Evolutionary conservation across 2,329 filamentous ascomycete species (phyloP), one percentile per base, ranked within the genome.

Genomic region (Exophiala sp.): DNA sequence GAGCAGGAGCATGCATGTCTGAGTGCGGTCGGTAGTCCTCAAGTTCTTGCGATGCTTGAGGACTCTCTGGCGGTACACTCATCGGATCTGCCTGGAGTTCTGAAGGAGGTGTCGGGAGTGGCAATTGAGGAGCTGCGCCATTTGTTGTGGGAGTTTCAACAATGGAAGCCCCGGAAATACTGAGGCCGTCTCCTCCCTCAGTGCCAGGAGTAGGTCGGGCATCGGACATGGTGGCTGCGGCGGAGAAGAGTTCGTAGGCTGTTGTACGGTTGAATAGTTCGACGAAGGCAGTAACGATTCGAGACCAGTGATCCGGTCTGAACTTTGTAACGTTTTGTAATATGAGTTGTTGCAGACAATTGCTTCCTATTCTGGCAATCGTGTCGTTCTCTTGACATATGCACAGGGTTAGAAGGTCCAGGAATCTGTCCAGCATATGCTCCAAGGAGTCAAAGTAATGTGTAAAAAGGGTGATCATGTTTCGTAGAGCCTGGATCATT

Each of bases 311-410:
- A 50, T 87, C 83, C 1, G 84, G 78, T 18, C 81, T 84, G 71
- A 99, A 96, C 69, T 97, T 97, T 57, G 83, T 85, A 8, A 99
- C 94, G 63, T 99, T 99, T 68, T 97, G 92, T 40, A 99, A 72
- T 55, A 99, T 96, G 41, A 99, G 76, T 68, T 97, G 92, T 69
- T 99, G 94, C 49, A 99, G 74, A 68, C 95, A 99, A 68, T 99
- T 99, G 75, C 92, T 97, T 48, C 94, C 94, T 65, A 99, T 99
- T 20, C 95, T 84, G 2, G 94, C 95, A 61, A 99, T 92, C 0
- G 95, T 99, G 66, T 99, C 94, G 65, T 99, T 99, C 69, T 99
- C 94, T 71, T 99, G 94, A 69, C 92, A 97, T 59, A 99, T 99
- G 68, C 94, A 99, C 9, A 99, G 81, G 3, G 90, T 91, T 9